phyloP scores from a whole-genome alignment of 441 rosid genomes.

The Kokia cookei region DNA sequence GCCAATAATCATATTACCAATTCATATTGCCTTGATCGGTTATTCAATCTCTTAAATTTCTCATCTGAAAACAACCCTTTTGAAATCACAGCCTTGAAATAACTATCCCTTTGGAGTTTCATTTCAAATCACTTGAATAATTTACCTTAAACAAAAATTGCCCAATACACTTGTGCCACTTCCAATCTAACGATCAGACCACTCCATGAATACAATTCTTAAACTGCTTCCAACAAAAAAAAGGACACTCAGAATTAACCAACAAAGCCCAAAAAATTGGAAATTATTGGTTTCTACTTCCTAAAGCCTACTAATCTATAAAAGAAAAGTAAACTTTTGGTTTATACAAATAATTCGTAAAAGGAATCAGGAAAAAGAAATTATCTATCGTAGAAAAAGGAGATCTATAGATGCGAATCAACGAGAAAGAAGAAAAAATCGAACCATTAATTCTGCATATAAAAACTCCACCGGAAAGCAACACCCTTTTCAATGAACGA shows the following conservation, averaged over 20 bases:
- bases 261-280: background rate
- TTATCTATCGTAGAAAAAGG: conserved; percentile 1
- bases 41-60: background rate
- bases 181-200: conserved; percentile 11
- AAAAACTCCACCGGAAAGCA: background rate
- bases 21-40: background rate
- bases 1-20: background rate
- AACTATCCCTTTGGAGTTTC: background rate
- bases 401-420: conserved; percentile 36
- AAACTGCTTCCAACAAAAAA: conserved; percentile 13
- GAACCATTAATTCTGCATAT: background rate
- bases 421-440: background rate
- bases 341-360: conserved; percentile 9
- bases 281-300: background rate
- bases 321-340: conserved; percentile 18
- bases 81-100: background rate
- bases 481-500: conserved; percentile 6
- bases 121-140: conserved; percentile 3
- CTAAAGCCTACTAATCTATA: conserved; percentile 27
- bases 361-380: conserved; percentile 12
- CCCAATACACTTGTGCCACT: conserved; percentile 5
- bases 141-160: background rate
- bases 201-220: conserved; percentile 10
- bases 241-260: background rate
- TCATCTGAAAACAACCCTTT: background rate